Conservation (phyloP, 2,329 filamentous ascomycete genomes). For the Daldinia sp. region DNA sequence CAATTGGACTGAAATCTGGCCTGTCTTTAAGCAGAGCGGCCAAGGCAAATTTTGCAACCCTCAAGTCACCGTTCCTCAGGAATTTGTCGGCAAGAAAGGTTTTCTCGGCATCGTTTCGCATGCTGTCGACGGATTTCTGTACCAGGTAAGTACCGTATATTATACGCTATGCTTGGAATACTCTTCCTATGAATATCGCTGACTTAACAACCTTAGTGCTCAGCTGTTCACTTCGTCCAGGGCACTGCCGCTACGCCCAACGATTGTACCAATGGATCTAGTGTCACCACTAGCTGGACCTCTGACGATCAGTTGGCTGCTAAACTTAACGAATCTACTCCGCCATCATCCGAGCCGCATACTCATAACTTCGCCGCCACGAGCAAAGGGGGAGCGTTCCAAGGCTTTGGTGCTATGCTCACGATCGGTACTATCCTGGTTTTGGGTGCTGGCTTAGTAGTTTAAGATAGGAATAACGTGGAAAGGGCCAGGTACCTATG, state of each 20-base stretch:
- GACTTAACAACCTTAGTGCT: conserved; percentile 52
- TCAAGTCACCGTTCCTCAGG: conserved; percentile 56
- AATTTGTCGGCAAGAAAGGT: conserved; percentile 63
- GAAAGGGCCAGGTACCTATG: background rate
- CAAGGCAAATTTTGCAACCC: conserved; percentile 63
- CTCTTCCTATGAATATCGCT: background rate
- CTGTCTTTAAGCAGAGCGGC: conserved; percentile 62
- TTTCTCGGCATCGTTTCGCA: conserved; percentile 61
- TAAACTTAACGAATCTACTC: conserved; percentile 39
- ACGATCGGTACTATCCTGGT: conserved; percentile 32
- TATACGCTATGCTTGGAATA: background rate
- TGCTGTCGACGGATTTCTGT: conserved; percentile 64
- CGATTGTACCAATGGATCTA: conserved; percentile 51
- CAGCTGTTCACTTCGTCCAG: conserved; percentile 63
- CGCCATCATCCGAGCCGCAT: conserved; percentile 19
- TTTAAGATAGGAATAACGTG: conserved; percentile 20
- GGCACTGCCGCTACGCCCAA: conserved; percentile 46
- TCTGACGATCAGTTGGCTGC: conserved; percentile 45
- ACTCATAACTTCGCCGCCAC: conserved; percentile 36
- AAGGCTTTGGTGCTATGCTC: conserved; percentile 30
- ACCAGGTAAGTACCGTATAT: conserved; percentile 54
- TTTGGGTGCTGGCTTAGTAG: conserved; percentile 34
- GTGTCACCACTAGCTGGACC: conserved; percentile 45
- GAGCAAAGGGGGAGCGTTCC: conserved; percentile 23
- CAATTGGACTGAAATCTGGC: conserved; percentile 64